Conservation (phyloP, 2,329 filamentous ascomycete species). For the Aspergillus neotritici region DNA sequence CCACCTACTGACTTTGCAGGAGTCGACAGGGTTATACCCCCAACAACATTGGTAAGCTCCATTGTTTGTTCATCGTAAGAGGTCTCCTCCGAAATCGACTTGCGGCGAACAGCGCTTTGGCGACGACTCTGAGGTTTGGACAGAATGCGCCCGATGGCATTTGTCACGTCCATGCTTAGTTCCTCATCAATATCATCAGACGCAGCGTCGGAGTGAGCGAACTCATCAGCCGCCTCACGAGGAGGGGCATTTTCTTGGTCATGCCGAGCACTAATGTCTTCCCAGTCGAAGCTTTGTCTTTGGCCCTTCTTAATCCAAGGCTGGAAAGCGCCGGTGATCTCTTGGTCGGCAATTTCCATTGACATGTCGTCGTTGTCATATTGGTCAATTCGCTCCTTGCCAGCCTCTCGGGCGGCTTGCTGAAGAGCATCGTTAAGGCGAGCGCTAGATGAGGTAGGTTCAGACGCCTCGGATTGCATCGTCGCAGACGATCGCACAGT, state of each 20-base stretch:
- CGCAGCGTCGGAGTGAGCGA: conserved; percentile 17
- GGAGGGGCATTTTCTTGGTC: conserved; percentile 44
- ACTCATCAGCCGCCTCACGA: conserved; percentile 17
- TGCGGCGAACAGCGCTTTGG: conserved; percentile 39
- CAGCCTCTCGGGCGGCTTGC: conserved; percentile 68
- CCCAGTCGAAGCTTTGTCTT: conserved; percentile 38
- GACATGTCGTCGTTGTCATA: conserved; percentile 64
- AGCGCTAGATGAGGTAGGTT: conserved; percentile 60
- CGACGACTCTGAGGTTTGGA: conserved; percentile 35
- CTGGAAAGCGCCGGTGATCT: conserved; percentile 46
- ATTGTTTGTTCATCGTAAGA: conserved; percentile 46
- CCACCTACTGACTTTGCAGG: conserved; percentile 23
- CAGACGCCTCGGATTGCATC: conserved; percentile 47
- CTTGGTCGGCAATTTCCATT: conserved; percentile 68
- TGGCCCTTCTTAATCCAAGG: conserved; percentile 44
- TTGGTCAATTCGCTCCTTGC: conserved; percentile 61
- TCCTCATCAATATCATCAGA: conserved; percentile 54
- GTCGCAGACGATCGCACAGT: conserved; percentile 62
- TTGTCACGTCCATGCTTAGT: conserved; percentile 92
- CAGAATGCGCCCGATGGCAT: conserved; percentile 73
- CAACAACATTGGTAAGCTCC: conserved; percentile 43
- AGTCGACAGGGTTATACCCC: conserved; percentile 31
- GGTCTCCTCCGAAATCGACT: conserved; percentile 37
- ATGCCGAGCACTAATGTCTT: conserved; percentile 37
- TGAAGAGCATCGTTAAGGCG: conserved; percentile 72